These are phyloP conservation scores for Daldinia eschscholtzii DNA, from an alignment of 2,329 filamentous ascomycete genomes.

Conservation along the genomic window DNA sequence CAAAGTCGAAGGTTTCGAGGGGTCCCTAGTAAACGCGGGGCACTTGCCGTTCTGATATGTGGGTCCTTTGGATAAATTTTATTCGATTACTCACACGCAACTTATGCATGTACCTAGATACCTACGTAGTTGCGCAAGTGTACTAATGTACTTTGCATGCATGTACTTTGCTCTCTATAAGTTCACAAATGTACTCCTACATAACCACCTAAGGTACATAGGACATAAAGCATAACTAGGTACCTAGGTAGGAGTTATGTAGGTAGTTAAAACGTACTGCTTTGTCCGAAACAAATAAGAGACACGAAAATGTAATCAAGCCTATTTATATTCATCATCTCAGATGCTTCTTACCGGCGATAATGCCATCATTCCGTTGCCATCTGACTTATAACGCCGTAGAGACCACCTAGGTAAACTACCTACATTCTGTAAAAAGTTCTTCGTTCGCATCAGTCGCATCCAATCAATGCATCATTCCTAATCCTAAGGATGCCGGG, in stretches of 20 bases:
- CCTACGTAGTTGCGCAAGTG: background rate
- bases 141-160: too few relatives aligned
- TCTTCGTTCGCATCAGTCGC: background rate
- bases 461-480: constrained; percentile 46
- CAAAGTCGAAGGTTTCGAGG: constrained; percentile 12
- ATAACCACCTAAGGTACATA: background rate
- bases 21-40: constrained; percentile 25
- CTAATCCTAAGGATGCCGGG: constrained; percentile 69
- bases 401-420: background rate
- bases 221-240: too few relatives aligned
- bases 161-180: background rate
- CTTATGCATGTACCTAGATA: background rate
- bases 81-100: background rate
- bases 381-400: constrained; percentile 11
- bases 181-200: too few relatives aligned
- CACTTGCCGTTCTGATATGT: constrained; percentile 15
- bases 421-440: background rate
- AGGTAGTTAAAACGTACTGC: background rate
- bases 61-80: constrained; percentile 3
- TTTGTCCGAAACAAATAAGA: background rate
- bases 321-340: background rate
- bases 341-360: constrained; percentile 2
- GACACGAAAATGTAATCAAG: background rate
- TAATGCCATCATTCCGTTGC: constrained; percentile 11
- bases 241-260: too few relatives aligned